Percentiles rank a stretch among this genome's conserved stretches.
These are phyloP conservation scores for Backusella macrospora DNA, from an alignment of 192 early-diverging fungal species.

Conservation along the genomic window DNA sequence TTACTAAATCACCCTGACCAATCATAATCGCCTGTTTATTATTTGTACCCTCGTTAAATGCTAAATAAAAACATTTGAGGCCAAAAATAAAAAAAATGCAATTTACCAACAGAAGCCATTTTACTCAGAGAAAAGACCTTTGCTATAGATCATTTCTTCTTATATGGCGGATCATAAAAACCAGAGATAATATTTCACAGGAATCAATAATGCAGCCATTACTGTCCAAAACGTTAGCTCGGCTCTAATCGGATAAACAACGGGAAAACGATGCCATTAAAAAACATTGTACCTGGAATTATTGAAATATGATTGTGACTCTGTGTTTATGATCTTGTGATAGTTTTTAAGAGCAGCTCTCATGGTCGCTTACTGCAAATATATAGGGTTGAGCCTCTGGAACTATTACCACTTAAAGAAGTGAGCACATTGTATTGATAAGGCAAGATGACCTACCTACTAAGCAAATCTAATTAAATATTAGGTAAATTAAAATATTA, in stretches of 20 bases:
- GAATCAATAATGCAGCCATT: not conserved
- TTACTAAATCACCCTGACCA: not conserved
- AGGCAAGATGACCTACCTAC: not conserved
- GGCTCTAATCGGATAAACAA: constrained; percentile 6
- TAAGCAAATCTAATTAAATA: not conserved
- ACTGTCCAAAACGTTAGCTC: not conserved
- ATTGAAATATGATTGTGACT: not conserved
- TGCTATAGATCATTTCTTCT: not conserved
- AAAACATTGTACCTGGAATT: not conserved
- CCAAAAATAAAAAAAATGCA: constrained; percentile 9
- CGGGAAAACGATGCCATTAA: not conserved
- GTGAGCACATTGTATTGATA: not conserved
- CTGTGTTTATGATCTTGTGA: not conserved
- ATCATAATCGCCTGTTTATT: not conserved
- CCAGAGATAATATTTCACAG: not conserved
- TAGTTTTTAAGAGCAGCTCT: not conserved
- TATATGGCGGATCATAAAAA: constrained; percentile 3
- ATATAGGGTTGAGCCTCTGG: not conserved
- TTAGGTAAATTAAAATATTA: not conserved
- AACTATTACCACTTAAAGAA: constrained; percentile 2
- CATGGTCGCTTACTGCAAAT: not conserved
- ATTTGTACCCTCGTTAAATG: constrained; percentile 8
- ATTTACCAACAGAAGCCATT: not conserved
- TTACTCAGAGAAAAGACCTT: not conserved
- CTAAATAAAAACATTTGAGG: constrained; percentile 11